Conservation (phyloP, 2,329 filamentous ascomycete species). For the Cercospora canescens region DNA sequence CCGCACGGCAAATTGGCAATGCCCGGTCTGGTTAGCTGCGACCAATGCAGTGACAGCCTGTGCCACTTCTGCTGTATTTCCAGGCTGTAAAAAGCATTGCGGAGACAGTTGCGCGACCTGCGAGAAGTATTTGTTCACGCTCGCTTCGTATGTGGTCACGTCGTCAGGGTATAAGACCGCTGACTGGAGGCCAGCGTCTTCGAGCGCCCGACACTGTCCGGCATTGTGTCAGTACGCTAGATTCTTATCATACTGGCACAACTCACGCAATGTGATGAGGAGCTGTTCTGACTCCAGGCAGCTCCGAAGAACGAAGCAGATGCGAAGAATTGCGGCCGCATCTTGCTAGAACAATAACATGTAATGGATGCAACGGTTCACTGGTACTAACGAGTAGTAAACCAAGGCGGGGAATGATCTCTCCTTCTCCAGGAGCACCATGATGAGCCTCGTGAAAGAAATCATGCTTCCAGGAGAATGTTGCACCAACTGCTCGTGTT, state of each 20-base stretch:
- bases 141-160: constrained; percentile 6
- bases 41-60: constrained; percentile 13
- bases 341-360: neutral
- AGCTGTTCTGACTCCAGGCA: neutral
- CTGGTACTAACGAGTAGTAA: neutral
- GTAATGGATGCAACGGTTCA: neutral
- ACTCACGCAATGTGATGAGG: neutral
- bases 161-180: neutral
- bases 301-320: neutral
- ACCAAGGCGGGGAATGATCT: neutral
- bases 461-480: neutral
- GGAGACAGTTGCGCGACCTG: constrained; percentile 11
- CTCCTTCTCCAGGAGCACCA: neutral
- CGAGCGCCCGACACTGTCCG: constrained; percentile 5
- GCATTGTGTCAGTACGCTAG: neutral
- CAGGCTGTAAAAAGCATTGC: constrained; percentile 17
- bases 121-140: constrained; percentile 19
- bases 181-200: constrained; percentile 3
- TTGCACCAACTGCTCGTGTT: neutral
- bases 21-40: constrained; percentile 17
- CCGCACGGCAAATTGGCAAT: constrained; percentile 25
- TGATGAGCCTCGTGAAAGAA: neutral
- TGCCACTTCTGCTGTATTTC: constrained; percentile 11
- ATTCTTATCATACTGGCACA: neutral
- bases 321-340: neutral